A percentile compares a stretch with the other conserved stretches of the same genome.
phyloP scores from a whole-genome alignment of 257 asterid species.

The Ilex asprella region DNA sequence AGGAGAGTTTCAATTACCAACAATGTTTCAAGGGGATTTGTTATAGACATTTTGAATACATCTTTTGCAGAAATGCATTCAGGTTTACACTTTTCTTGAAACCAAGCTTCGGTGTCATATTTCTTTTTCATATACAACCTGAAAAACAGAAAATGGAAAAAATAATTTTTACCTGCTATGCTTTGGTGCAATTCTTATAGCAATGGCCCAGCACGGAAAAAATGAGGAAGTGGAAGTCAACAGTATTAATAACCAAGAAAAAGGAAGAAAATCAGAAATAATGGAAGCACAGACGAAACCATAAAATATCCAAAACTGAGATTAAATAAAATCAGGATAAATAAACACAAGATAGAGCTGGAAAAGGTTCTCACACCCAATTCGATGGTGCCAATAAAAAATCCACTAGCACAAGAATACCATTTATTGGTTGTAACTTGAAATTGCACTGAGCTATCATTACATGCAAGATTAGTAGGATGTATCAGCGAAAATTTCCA shows the following conservation, averaged over 20 bases:
- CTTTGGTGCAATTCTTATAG: neutral
- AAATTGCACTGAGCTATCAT: neutral
- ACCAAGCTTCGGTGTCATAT: constrained; percentile 52
- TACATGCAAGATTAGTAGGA: neutral
- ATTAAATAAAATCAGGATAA: neutral
- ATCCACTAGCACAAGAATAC: neutral
- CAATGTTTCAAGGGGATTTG: constrained; percentile 45
- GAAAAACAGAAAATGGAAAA: constrained; percentile 19
- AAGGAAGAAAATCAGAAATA: no score
- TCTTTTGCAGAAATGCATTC: constrained; percentile 49
- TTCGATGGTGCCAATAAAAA: neutral
- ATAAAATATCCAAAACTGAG: neutral
- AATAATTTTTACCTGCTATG: neutral
- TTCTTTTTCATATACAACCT: constrained; percentile 59
- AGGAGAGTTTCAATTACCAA: constrained; percentile 41
- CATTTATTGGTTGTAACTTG: neutral
- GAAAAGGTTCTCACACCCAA: neutral
- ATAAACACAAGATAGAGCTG: neutral
- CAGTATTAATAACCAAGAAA: neutral
- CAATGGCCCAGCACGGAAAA: neutral
- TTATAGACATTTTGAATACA: constrained; percentile 51
- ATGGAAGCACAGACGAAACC: no score
- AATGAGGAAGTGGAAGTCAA: neutral
- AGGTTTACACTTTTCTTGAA: constrained; percentile 33
- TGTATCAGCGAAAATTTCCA: neutral